Conservation (phyloP, 108 stramenopile genomes). For the Skeletonema menzelii region DNA sequence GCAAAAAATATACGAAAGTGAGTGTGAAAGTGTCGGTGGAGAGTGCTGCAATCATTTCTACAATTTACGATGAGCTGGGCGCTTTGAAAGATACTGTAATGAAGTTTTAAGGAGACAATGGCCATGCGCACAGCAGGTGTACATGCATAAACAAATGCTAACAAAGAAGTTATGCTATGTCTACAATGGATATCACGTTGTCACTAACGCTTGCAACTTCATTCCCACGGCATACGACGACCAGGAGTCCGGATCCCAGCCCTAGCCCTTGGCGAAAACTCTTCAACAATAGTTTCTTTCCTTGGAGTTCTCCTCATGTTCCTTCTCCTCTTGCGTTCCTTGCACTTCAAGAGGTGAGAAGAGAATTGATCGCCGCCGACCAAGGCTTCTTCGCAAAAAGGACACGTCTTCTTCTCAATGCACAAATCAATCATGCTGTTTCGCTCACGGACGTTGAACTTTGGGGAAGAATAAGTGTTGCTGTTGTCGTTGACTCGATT, state of each 20-base stretch:
- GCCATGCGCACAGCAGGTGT: background rate
- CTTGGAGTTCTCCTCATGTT: slow-evolving; percentile 18
- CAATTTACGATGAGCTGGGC: slow-evolving; percentile 67
- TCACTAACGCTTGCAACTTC: background rate
- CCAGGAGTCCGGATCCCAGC: slow-evolving; percentile 18
- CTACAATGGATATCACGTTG: background rate
- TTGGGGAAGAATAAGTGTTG: background rate
- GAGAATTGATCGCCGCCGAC: slow-evolving; percentile 24
- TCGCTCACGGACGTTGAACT: background rate
- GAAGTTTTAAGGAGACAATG: slow-evolving; percentile 49
- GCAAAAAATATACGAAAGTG: slow-evolving; percentile 67
- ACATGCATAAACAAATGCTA: background rate
- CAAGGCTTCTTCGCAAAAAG: slow-evolving; percentile 33
- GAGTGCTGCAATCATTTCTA: slow-evolving; percentile 62
- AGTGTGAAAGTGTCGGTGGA: slow-evolving; percentile 59
- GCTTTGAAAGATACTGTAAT: slow-evolving; percentile 68
- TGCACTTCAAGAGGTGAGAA: slow-evolving; percentile 25
- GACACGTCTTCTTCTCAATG: slow-evolving; percentile 29
- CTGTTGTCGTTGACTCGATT: background rate
- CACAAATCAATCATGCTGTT: background rate
- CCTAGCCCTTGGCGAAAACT: background rate
- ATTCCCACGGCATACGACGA: slow-evolving; percentile 40
- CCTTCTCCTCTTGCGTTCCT: slow-evolving; percentile 11
- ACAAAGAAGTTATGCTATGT: background rate
- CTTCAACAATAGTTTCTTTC: background rate